Evolutionary conservation across 768 basidiomycete species (phyloP), one percentile per base, ranked within the genome.

Genomic region (Leccinum disarticulatum): DNA sequence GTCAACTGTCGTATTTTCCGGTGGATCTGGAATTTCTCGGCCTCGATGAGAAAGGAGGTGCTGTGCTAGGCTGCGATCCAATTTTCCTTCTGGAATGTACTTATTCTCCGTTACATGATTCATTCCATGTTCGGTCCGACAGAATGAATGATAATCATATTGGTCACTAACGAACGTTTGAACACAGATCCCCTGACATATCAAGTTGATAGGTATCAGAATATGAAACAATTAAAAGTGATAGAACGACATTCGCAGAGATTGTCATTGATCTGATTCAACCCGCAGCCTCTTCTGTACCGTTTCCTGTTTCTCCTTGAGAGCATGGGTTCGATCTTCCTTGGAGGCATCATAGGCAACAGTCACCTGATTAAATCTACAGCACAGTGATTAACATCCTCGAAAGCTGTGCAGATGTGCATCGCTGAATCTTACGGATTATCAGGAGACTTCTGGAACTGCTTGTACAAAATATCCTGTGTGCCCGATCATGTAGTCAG

Each of bases 381-480:
- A 30, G 8, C 52, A 30, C 14, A 36, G 48, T 19, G 55, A 52
- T 61, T 51, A 35, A 50, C 31, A 54, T 61, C 17, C 33, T 33
- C 13, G 33, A 17, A 36, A 5, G 58, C 63, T 27, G 51, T 65
- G 57, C 53, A 57, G 48, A 53, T 33, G 49, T 41, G 9, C 17
- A 43, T 51, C 25, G 4, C 38, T 19, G 14, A 5, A 36, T 89
- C 70, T 46, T 76, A 95, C 94, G 95, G 91, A 74, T 97, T 97
- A 62, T 97, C 95, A 0, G 94, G 92, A 2, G 91, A 88, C 74
- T 97, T 98, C 74, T 97, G 92, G 86, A 98, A 98, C 73, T 93
- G 87, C 76, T 96, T 97, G 83, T 84, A 88, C 52, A 97, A 76
- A 52, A 94, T 76, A 60, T 98, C 95, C 85, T 93, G 70, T 63